Evolutionary conservation across 768 basidiomycete species (phyloP).

Genomic region (Pleurotus tuoliensis): DNA sequence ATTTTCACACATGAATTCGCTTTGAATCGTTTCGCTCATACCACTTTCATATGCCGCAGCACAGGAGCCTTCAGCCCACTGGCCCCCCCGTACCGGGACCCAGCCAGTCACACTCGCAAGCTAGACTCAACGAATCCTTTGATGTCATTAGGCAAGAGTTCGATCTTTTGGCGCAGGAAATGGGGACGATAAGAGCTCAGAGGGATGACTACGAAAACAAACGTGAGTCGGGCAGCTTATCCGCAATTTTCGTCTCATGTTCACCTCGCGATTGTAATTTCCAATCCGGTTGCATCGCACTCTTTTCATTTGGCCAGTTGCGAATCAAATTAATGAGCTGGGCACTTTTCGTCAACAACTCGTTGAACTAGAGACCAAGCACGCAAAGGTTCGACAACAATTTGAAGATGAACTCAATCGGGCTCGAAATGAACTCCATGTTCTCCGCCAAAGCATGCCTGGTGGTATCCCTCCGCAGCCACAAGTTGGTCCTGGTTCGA

Average conservation of each 20-base stretch:
- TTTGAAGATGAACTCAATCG: conserved; percentile 83
- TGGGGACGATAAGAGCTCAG: conserved; percentile 65
- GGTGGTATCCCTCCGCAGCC: conserved; percentile 24
- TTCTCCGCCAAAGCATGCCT: conserved; percentile 34
- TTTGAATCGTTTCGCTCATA: neutral
- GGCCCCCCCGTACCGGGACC: conserved; percentile 40
- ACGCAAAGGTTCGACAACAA: conserved; percentile 79
- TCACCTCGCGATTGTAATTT: too few species aligned
- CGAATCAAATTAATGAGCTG: conserved; percentile 83
- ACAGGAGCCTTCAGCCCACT: conserved; percentile 52
- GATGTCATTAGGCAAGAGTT: conserved; percentile 84
- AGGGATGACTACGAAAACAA: conserved; percentile 89
- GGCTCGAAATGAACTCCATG: conserved; percentile 65
- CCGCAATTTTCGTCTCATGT: neutral
- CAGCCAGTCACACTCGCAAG: conserved; percentile 30
- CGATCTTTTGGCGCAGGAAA: conserved; percentile 67
- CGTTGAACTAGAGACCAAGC: conserved; percentile 88
- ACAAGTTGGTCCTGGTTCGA: conserved; percentile 28
- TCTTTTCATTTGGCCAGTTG: conserved; percentile 42
- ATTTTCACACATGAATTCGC: neutral
- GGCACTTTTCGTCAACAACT: conserved; percentile 85
- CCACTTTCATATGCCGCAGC: conserved; percentile 25
- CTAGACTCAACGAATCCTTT: conserved; percentile 72
- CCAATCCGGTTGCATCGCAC: neutral
- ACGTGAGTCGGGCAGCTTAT: conserved; percentile 45